Evolutionary conservation across 768 basidiomycete species (phyloP), one percentile per base, ranked within the genome.

Genomic region (Sarcodon aspratus): DNA sequence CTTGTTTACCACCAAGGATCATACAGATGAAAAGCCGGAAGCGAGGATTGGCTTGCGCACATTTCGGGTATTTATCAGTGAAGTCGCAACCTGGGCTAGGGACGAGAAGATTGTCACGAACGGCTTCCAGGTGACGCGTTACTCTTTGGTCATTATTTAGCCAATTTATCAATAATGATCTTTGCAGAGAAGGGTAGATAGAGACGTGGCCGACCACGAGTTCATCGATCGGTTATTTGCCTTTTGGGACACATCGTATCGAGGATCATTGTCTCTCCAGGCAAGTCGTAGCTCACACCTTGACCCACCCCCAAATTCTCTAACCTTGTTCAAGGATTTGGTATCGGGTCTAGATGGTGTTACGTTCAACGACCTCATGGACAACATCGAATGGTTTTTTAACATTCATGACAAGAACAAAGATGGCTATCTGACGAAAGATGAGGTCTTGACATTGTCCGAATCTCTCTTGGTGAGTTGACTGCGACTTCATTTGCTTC

Each of bases 371-470:
- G 96, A 97, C 63, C 68, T 99, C 55, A 97, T 98, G 96, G 89
- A 93, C 50, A 95, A 90, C 55, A 95, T 98, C 57, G 90, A 96
- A 63, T 99, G 95, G 95, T 95, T 98, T 68, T 97, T 98, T 68
- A 86, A 85, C 56, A 63, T 98, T 45, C 90, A 95, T 53, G 92
- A 94, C 66, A 94, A 94, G 66, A 87, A 99, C 64, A 91, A 91
- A 57, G 96, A 99, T 61, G 94, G 95, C 1, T 92, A 72, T 63
- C 66, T 99, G 52, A 94, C 93, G 2, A 97, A 95, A 65, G 95
- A 98, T 59, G 96, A 99, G 61, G 89, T 98, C 15, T 65, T 99
- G 55, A 95, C 93, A 11, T 68, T 98, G 31, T 96, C 94, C 0
- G 96, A 99, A 64, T 88, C 93, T 4, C 74, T 99, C 48, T 69